phyloP scores from a whole-genome alignment of 2,329 filamentous ascomycete species.

The Fusarium nanum region DNA sequence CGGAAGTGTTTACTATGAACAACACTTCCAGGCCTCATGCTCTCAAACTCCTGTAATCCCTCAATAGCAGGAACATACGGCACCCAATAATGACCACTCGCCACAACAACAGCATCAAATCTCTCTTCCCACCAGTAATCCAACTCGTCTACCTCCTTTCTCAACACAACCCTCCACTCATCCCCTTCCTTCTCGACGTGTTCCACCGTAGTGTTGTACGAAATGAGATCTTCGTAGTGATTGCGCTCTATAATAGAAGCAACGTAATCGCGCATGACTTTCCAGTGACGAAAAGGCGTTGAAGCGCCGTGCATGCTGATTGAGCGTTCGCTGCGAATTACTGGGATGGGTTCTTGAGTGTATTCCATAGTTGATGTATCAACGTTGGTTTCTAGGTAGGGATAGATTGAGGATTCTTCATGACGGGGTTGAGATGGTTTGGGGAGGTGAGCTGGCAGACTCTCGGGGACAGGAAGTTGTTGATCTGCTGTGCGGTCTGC shows the following conservation, averaged over 20 bases:
- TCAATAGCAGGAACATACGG: conserved; percentile 65
- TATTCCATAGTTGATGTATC: conserved; percentile 70
- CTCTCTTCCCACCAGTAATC: conserved; percentile 73
- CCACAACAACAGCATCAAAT: conserved; percentile 72
- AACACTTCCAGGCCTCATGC: conserved; percentile 60
- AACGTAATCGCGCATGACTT: conserved; percentile 66
- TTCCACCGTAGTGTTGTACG: conserved; percentile 72
- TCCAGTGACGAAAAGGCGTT: conserved; percentile 72
- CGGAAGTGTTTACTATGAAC: conserved; percentile 67
- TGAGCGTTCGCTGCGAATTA: conserved; percentile 47
- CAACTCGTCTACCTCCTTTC: conserved; percentile 49
- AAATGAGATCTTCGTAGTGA: conserved; percentile 64
- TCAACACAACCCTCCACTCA: conserved; percentile 66
- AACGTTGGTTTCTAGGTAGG: conserved; percentile 74
- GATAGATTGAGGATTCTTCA: conserved; percentile 69
- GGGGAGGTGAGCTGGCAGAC: conserved; percentile 60
- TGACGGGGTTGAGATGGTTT: conserved; percentile 60
- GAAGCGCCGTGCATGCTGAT: conserved; percentile 61
- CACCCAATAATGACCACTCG: conserved; percentile 70
- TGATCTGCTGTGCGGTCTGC: conserved; percentile 62
- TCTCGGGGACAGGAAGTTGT: conserved; percentile 59
- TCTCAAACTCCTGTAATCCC: conserved; percentile 62
- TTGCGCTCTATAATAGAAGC: conserved; percentile 62
- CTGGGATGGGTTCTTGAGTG: conserved; percentile 65
- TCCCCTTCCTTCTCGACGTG: conserved; percentile 60